Evolutionary conservation across 192 early-diverging fungal genomes (phyloP).

Genomic region (Phlyctochytrium bullatum): DNA sequence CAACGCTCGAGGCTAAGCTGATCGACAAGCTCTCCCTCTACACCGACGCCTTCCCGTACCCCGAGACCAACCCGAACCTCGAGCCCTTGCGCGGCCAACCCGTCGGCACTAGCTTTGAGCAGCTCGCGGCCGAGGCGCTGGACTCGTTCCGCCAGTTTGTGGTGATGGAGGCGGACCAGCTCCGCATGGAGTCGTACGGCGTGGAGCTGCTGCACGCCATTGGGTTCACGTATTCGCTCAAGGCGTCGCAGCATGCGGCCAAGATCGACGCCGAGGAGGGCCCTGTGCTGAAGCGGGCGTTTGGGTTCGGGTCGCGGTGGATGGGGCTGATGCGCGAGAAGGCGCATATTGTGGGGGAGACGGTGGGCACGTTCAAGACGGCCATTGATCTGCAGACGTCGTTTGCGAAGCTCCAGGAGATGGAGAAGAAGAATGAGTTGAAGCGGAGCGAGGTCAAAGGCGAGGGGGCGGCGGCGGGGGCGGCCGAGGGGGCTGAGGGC

Average conservation of each 20-base stretch:
- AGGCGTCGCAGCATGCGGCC: constrained; percentile 80
- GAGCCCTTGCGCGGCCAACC: too few relatives aligned
- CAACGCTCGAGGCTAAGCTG: constrained; percentile 70
- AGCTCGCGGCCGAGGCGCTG: constrained; percentile 25
- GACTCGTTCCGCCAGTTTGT: constrained; percentile 34
- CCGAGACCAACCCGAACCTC: constrained; percentile 6
- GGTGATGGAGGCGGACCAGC: constrained; percentile 75
- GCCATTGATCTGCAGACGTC: constrained; percentile 91
- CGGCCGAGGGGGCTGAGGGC: constrained; percentile 38
- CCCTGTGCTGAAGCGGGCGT: constrained; percentile 43
- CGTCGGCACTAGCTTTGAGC: constrained; percentile 25
- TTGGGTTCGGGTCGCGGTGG: constrained; percentile 44
- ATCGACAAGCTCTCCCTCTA: constrained; percentile 75
- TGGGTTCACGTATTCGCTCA: constrained; percentile 86
- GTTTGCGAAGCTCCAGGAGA: constrained; percentile 84
- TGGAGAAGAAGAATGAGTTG: constrained; percentile 77
- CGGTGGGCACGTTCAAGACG: constrained; percentile 85
- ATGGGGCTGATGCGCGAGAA: constrained; percentile 72
- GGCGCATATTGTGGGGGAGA: constrained; percentile 86
- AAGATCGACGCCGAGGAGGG: constrained; percentile 58
- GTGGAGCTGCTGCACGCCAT: constrained; percentile 90
- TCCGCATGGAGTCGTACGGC: constrained; percentile 89
- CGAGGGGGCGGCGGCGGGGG: constrained; percentile 64
- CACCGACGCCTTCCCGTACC: constrained; percentile 60
- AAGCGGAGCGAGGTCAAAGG: constrained; percentile 63